Evolutionary conservation across 2,329 filamentous ascomycete genomes (phyloP).

Genomic region (Aspergillus pseudoterreus): DNA sequence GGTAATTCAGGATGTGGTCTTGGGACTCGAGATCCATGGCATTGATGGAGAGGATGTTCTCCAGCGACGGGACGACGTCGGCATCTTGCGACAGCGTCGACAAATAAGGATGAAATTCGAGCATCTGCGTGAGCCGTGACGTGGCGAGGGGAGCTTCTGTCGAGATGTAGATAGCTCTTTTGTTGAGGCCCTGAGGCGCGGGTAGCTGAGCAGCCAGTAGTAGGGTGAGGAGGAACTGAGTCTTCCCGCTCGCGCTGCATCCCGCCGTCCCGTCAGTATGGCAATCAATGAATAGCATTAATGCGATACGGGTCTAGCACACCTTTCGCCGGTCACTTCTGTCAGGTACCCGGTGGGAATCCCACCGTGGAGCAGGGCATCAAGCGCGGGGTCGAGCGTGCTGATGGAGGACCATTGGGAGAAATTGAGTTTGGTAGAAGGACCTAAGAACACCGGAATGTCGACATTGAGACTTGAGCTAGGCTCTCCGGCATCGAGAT

Average conservation of each 20-base stretch:
- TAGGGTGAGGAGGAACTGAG: constrained; percentile 82
- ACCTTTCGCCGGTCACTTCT: constrained; percentile 90
- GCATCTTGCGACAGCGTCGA: constrained; percentile 32
- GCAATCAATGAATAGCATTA: too few species aligned
- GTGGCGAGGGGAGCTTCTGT: constrained; percentile 87
- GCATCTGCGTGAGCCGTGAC: constrained; percentile 73
- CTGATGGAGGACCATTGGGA: constrained; percentile 62
- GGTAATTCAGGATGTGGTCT: constrained; percentile 89
- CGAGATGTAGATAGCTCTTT: constrained; percentile 84
- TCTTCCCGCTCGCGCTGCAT: constrained; percentile 80
- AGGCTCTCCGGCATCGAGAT: constrained; percentile 11
- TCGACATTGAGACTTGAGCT: constrained; percentile 22
- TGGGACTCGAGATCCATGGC: constrained; percentile 90
- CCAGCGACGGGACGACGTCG: constrained; percentile 59
- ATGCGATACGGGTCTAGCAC: constrained; percentile 6
- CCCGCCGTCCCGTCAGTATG: too few species aligned
- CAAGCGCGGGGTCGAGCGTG: constrained; percentile 72
- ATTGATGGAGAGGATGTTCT: constrained; percentile 73
- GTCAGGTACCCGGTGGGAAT: constrained; percentile 77
- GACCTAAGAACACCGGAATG: constrained; percentile 14
- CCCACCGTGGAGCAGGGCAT: constrained; percentile 70
- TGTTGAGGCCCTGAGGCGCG: constrained; percentile 64
- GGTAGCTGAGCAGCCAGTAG: constrained; percentile 82
- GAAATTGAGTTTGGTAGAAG: constrained; percentile 28
- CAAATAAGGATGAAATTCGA: constrained; percentile 63